Base-by-base conservation (phyloP, 2,329 filamentous ascomycete species). In the Trichoderma asperellum region DNA sequence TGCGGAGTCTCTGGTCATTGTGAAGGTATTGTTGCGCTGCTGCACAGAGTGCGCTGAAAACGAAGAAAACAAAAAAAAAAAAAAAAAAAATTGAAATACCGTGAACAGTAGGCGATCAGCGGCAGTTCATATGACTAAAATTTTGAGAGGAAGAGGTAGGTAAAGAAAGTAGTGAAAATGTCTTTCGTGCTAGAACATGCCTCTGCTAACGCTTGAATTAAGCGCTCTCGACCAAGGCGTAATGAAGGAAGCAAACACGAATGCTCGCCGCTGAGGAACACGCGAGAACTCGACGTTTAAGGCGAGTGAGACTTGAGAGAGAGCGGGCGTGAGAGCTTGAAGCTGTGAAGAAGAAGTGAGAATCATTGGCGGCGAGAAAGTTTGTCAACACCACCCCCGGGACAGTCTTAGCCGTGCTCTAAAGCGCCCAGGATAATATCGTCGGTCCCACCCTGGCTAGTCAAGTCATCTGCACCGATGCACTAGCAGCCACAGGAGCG, bases 401-500 rank as follows among this genome's bases (percentile, higher is more conserved):
- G n/a, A 37, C 35, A 10, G 21, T n/a, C 10, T 21, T 24, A 32
- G 34, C 34, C 21, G 24, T 24, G 24, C 24, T 24, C 12, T 59
- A 59, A n/a, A 35, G n/a, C 32, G 35, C 35, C 57, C 57, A 24
- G 21, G 57, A 24, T 59, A 43, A 59, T 59, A 59, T 43, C n/a
- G 27, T 21, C 57, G 35, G 57, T 47, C 55, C 63, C 63, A 67
- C 63, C 63, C 40, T 12, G 32, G 49, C 40, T 52, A 67, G 63
- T 67, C 63, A 59, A 67, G 63, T 67, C 63, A 67, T 67, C 63
- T 59, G 63, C 63, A 67, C 63, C 27, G 52, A 58, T 66, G 63
- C 53, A 53, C 63, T 66, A 58, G 37, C 34, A 66, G n/a, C 10
- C 47, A 65, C 53, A 67, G 40, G 32, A 67, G 52, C 63, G 55